Evolutionary conservation across 208 protist genomes (phyloP).

Genomic region (Trypanosoma scelopori): DNA sequence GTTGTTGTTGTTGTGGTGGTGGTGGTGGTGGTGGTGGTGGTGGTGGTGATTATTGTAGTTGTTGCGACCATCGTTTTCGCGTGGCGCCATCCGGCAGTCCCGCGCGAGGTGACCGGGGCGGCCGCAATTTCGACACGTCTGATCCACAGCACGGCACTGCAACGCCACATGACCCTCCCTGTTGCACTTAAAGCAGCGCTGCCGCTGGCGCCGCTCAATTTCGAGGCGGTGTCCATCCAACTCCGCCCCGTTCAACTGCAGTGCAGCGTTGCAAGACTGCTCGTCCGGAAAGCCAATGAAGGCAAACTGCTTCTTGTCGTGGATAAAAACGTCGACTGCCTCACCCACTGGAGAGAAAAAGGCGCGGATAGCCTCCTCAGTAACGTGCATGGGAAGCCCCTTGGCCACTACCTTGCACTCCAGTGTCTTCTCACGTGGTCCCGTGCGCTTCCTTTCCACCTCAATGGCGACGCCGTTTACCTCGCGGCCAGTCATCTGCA

Average conservation of each 20-base stretch:
- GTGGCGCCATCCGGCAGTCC: conserved; percentile 36
- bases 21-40: conserved; percentile 2
- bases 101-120: conserved; percentile 43
- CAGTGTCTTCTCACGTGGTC: conserved; percentile 22
- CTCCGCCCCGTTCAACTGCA: conserved; percentile 46
- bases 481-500: conserved; percentile 19
- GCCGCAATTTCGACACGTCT: conserved; percentile 47
- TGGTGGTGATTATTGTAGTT: conserved; percentile 6
- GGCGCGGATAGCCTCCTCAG: conserved; percentile 33
- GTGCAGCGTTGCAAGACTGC: conserved; percentile 46
- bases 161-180: conserved; percentile 61
- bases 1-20: neutral
- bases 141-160: conserved; percentile 37
- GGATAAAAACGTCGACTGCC: conserved; percentile 49
- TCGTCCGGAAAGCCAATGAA: conserved; percentile 53
- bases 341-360: conserved; percentile 49
- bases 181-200: conserved; percentile 68
- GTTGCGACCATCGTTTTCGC: neutral
- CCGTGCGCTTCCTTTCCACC: conserved; percentile 42
- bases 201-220: conserved; percentile 47
- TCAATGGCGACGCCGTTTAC: conserved; percentile 23
- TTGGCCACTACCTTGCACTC: conserved; percentile 45
- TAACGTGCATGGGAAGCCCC: conserved; percentile 33
- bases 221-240: conserved; percentile 40
- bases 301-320: conserved; percentile 34